Percentiles rank a stretch among this genome's conserved stretches.
Evolutionary conservation across 306 rosid genomes (phyloP).

Genomic region (Vigna hirtella): DNA sequence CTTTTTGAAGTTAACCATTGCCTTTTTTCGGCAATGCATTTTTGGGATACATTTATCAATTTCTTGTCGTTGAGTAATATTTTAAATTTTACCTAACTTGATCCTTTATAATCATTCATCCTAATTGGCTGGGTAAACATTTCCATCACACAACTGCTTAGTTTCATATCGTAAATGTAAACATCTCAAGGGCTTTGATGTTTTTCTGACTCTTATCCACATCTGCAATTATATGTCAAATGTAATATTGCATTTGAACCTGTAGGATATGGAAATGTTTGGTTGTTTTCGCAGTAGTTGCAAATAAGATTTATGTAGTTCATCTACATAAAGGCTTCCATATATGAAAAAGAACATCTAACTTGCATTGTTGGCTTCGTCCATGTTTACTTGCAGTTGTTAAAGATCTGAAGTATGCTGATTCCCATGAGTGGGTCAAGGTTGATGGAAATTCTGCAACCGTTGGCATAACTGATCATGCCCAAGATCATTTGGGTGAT

Average conservation of each 20-base stretch:
- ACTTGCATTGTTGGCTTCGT: constrained; percentile 1
- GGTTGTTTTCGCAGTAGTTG: not conserved
- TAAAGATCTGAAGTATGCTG: constrained; percentile 80
- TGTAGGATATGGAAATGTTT: constrained; percentile 9
- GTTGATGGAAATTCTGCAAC: constrained; percentile 81
- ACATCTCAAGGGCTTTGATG: not conserved
- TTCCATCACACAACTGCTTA: not conserved
- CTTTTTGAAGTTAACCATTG: not conserved
- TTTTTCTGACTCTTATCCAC: constrained; percentile 3
- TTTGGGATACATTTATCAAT: not conserved
- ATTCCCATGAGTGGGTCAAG: constrained; percentile 92
- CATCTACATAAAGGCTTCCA: not conserved
- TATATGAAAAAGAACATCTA: constrained; percentile 4
- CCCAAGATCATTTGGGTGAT: constrained; percentile 97
- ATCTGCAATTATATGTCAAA: not conserved
- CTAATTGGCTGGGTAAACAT: not conserved
- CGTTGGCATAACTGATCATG: constrained; percentile 90
- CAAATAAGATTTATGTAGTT: not conserved
- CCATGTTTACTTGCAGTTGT: constrained; percentile 61
- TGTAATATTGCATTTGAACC: constrained; percentile 11
- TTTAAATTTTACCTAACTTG: not conserved
- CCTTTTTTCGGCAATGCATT: too few species aligned
- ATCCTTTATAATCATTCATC: not conserved
- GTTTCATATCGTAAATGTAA: not conserved
- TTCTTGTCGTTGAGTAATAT: not conserved